Percentiles rank a stretch among this genome's conserved stretches.
Evolutionary conservation across 2,329 filamentous ascomycete species (phyloP).

Genomic region (Trichoderma atrobrunneum): DNA sequence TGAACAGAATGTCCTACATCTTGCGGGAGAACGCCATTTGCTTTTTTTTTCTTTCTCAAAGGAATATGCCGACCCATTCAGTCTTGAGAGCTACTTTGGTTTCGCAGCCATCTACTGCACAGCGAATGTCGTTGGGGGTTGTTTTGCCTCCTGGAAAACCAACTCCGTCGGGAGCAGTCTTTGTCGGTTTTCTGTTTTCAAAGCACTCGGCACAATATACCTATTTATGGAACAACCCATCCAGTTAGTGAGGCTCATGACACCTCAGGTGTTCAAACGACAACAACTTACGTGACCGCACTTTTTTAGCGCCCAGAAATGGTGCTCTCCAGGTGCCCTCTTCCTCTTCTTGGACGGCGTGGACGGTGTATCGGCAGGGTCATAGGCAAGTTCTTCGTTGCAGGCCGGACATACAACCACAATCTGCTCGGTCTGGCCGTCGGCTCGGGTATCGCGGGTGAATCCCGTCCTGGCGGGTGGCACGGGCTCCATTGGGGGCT

Average conservation of each 20-base stretch:
- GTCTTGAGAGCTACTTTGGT: constrained; percentile 52
- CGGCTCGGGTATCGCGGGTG: constrained; percentile 61
- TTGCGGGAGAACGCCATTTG: not conserved
- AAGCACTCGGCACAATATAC: constrained; percentile 63
- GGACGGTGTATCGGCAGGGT: constrained; percentile 45
- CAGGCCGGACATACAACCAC: constrained; percentile 84
- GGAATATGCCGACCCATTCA: constrained; percentile 61
- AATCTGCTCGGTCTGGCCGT: constrained; percentile 58
- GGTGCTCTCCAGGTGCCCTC: constrained; percentile 61
- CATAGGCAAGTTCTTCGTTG: constrained; percentile 75
- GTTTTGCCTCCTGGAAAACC: constrained; percentile 38
- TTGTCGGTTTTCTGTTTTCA: constrained; percentile 50
- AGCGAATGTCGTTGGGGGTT: constrained; percentile 41
- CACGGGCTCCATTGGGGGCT: constrained; percentile 59
- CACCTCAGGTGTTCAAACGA: not conserved
- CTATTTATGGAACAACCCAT: constrained; percentile 33
- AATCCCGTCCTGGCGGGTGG: constrained; percentile 71
- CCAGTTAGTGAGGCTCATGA: not conserved
- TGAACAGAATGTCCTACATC: not conserved
- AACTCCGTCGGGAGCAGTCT: constrained; percentile 32
- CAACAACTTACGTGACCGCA: constrained; percentile 79
- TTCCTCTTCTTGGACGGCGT: constrained; percentile 42
- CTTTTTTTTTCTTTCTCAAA: constrained; percentile 33
- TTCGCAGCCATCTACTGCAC: constrained; percentile 56
- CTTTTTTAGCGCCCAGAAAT: constrained; percentile 87